phyloP scores from a whole-genome alignment of 108 stramenopile genomes.

The Cyclotella sp. region DNA sequence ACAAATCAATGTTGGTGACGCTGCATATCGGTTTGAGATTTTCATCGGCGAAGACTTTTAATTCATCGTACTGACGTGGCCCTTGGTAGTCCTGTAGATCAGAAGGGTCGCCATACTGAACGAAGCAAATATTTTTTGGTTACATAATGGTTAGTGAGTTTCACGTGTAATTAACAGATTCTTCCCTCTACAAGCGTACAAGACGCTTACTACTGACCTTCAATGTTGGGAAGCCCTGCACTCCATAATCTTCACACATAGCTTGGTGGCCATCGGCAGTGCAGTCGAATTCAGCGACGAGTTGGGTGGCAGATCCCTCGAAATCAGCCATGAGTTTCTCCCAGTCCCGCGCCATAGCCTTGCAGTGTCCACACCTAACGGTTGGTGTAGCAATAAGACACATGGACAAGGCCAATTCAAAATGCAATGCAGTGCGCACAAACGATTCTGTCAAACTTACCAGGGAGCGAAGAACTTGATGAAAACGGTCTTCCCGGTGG shows the following conservation, averaged over 20 bases:
- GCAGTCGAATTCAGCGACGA: conserved; percentile 91
- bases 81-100: conserved; percentile 79
- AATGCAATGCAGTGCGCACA: neutral
- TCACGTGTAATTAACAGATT: too few relatives aligned
- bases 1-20: conserved; percentile 61
- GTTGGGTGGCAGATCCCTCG: conserved; percentile 46
- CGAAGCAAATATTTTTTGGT: too few relatives aligned
- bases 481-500: conserved; percentile 82
- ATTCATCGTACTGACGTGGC: conserved; percentile 62
- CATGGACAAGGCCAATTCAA: neutral
- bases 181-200: too few relatives aligned
- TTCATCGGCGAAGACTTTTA: conserved; percentile 74
- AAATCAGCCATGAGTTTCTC: conserved; percentile 78
- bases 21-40: conserved; percentile 71
- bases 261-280: conserved; percentile 68
- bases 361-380: conserved; percentile 58
- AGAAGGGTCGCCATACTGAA: conserved; percentile 66
- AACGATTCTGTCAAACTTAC: conserved; percentile 21
- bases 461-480: conserved; percentile 87
- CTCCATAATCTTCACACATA: conserved; percentile 71
- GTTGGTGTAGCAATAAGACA: neutral
- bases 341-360: conserved; percentile 58
- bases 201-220: neutral
- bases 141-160: too few relatives aligned
- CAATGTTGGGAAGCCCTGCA: conserved; percentile 86